Evolutionary conservation across 2,329 filamentous ascomycete species (phyloP), one percentile per base, ranked within the genome.

Genomic region (Epichloe gansuensis): DNA sequence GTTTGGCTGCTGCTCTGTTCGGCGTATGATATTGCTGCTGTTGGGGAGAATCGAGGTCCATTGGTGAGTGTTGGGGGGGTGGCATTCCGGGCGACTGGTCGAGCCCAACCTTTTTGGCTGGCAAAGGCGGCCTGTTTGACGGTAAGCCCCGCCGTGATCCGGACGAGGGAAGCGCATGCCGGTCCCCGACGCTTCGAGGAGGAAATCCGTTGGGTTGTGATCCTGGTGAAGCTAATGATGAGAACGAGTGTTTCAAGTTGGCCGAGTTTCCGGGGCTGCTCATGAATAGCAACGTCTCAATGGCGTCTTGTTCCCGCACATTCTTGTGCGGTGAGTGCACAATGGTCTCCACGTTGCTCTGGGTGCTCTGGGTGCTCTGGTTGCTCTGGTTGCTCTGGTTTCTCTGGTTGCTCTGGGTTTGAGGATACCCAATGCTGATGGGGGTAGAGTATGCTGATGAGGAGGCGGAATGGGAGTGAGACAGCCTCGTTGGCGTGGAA

Each of bases 251-350:
- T 56, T 79, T 79, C 59, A 83, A 66, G 54, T 80, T 81, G 42
- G 77, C 73, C 44, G 84, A 84, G 64, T 87, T 86, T 15, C 83
- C 83, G 0, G 85, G 85, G 56, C 84, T 87, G 61, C 86, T 89
- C 81, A 93, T 85, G 61, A 90, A 89, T 27, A 91, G 72, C 25
- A 93, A 68, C 0, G 85, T 85, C 62, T 90, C 87, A 46, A 91
- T 81, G 5, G 87, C 87, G 60, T 91, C 87, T 61, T 89, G 85
- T 62, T 93, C 87, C 41, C 52, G 45, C n/a, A 54, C 40, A 25
- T 54, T 54, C n/a, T 54, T 54, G n/a, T 51, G 52, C n/a, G 52
- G 52, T 17, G 52, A 54, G 45, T 45, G 43, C 3, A 54, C 25
- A 15, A 25, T 45, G 17, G 42, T 12, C 2, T 51, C 52, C 47